These are phyloP conservation scores for Zopfochytrium polystomum DNA, from an alignment of 371 early-diverging fungal species.

Conservation along the genomic window DNA sequence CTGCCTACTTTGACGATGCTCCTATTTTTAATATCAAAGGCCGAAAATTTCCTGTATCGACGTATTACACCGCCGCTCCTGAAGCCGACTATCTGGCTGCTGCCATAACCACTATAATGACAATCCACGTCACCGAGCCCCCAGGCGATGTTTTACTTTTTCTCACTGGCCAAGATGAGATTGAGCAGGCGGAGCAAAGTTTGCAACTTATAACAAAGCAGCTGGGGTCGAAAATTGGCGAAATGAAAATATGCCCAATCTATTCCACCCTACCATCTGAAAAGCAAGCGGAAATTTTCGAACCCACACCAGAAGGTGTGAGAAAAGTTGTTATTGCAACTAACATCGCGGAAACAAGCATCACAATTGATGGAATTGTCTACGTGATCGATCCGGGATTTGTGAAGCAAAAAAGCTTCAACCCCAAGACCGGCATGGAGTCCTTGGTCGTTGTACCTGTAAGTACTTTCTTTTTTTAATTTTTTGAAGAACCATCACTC, in stretches of 20 bases:
- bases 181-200: constrained; percentile 87
- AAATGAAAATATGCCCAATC: constrained; percentile 91
- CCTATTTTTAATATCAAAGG: constrained; percentile 95
- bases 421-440: constrained; percentile 95
- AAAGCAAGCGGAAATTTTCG: constrained; percentile 93
- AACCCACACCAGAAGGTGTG: constrained; percentile 90
- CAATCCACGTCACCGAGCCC: constrained; percentile 89
- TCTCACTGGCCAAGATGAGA: constrained; percentile 99
- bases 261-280: constrained; percentile 93
- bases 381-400: constrained; percentile 89
- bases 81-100: constrained; percentile 97
- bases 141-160: constrained; percentile 97
- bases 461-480: constrained; percentile 20
- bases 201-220: constrained; percentile 74
- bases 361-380: constrained; percentile 93
- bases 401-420: constrained; percentile 90
- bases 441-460: constrained; percentile 84
- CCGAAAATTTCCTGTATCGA: constrained; percentile 87
- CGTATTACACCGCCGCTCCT: constrained; percentile 93
- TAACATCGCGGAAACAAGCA: constrained; percentile 99
- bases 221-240: constrained; percentile 85
- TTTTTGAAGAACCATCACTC: constrained; percentile 7
- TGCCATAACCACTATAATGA: constrained; percentile 90
- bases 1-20: constrained; percentile 91
- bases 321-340: constrained; percentile 98